A percentile compares a stretch with the other conserved stretches of the same genome.
Conservation (phyloP, 164 flowering plant species). For the Platanus orientalis region DNA sequence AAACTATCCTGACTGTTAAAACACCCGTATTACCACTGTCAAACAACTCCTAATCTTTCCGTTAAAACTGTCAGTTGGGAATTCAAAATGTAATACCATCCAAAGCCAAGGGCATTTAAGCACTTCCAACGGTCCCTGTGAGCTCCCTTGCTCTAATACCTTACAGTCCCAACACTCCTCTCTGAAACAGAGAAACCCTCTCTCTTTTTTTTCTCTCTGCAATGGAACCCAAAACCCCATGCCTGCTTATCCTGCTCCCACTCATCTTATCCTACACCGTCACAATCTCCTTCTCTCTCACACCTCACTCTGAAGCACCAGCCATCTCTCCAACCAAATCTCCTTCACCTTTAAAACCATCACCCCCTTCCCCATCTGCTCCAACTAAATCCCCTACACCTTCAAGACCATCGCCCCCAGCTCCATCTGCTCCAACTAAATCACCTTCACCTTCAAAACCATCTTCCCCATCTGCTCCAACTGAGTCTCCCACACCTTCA, state of each 20-base stretch:
- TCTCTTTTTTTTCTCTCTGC: slow-evolving; percentile 8
- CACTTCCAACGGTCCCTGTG: no score
- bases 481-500: slow-evolving; percentile 12
- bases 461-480: slow-evolving; percentile 11
- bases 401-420: slow-evolving; percentile 11
- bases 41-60: no score
- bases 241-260: slow-evolving; percentile 7
- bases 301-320: slow-evolving; percentile 4
- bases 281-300: slow-evolving; percentile 10
- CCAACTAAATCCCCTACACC: slow-evolving; percentile 3
- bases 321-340: slow-evolving; percentile 3
- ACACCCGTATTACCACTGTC: no score
- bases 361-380: slow-evolving; percentile 11
- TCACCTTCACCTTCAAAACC: slow-evolving; percentile 13
- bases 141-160: no score
- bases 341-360: neutral
- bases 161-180: no score
- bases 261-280: slow-evolving; percentile 12
- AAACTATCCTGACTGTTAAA: no score
- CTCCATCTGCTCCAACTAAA: slow-evolving; percentile 6
- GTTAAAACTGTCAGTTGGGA: no score
- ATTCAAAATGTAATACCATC: no score
- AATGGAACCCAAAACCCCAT: slow-evolving; percentile 21
- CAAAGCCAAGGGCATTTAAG: no score
- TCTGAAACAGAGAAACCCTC: neutral